These are phyloP conservation scores for Fusarium nurragi DNA, from an alignment of 2,329 filamentous ascomycete species.

Conservation along the genomic window DNA sequence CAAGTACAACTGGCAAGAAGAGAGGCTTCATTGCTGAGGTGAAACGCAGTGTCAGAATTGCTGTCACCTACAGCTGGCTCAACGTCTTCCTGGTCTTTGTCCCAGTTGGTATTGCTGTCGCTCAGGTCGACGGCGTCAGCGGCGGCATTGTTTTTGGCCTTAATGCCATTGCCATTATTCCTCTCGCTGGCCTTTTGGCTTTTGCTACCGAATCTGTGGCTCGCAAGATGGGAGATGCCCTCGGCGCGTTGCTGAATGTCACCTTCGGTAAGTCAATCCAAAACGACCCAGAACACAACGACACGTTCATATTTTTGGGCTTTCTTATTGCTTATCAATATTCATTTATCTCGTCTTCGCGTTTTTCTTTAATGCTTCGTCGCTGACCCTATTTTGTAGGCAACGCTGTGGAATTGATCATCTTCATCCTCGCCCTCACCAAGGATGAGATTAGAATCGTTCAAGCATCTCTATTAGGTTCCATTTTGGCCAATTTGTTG, in stretches of 20 bases:
- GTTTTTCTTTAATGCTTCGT: background rate
- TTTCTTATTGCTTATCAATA: background rate
- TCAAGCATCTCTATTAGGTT: slow-evolving; percentile 88
- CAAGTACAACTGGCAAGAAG: slow-evolving; percentile 47
- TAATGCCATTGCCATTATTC: slow-evolving; percentile 80
- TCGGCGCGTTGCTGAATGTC: slow-evolving; percentile 78
- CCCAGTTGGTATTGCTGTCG: slow-evolving; percentile 76
- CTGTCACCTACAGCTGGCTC: slow-evolving; percentile 78
- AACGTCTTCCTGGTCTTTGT: slow-evolving; percentile 82
- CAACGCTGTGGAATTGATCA: slow-evolving; percentile 80
- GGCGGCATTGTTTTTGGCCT: slow-evolving; percentile 75
- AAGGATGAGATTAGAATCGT: slow-evolving; percentile 86
- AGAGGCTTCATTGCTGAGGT: slow-evolving; percentile 59
- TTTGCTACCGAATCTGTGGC: slow-evolving; percentile 81
- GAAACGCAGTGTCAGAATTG: slow-evolving; percentile 61
- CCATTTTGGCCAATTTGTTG: slow-evolving; percentile 87
- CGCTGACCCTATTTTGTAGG: background rate
- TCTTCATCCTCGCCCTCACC: slow-evolving; percentile 57
- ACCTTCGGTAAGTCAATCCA: slow-evolving; percentile 70
- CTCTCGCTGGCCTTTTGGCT: slow-evolving; percentile 75
- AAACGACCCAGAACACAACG: background rate
- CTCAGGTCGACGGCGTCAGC: slow-evolving; percentile 61
- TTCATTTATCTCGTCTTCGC: background rate
- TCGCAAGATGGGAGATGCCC: slow-evolving; percentile 74
- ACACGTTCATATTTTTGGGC: background rate